Conservation (phyloP, 345 rosid genomes). For the Boechera stricta region DNA sequence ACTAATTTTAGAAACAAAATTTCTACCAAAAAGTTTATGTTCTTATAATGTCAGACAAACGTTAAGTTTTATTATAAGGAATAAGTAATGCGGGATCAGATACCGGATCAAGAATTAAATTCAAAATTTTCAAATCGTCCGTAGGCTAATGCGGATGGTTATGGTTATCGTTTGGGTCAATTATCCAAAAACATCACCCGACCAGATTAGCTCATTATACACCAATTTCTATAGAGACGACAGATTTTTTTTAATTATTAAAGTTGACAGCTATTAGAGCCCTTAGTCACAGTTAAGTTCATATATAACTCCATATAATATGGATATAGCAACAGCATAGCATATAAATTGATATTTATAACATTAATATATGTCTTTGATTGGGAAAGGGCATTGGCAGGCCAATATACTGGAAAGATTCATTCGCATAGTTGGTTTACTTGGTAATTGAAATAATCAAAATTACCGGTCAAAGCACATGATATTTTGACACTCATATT, state of each 20-base stretch:
- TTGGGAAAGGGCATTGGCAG: conserved; percentile 11
- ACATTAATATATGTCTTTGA: background rate
- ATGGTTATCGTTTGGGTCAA: background rate
- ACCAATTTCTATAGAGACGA: background rate
- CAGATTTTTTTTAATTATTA: background rate
- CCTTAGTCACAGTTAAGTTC: conserved; percentile 2
- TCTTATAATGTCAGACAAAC: too few relatives aligned
- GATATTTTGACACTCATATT: background rate
- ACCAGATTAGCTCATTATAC: background rate
- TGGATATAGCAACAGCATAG: conserved; percentile 6
- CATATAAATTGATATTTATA: background rate
- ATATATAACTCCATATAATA: conserved; percentile 5
- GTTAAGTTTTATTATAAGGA: background rate
- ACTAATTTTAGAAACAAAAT: too few relatives aligned
- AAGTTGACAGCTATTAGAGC: conserved; percentile 20
- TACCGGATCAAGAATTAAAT: background rate
- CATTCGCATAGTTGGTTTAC: conserved; percentile 30
- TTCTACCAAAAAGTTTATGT: too few relatives aligned
- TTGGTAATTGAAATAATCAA: conserved; percentile 6
- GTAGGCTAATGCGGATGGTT: background rate
- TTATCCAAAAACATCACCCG: background rate
- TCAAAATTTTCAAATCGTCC: background rate
- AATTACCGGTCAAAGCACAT: conserved; percentile 18
- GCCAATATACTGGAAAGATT: conserved; percentile 37
- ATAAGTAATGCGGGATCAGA: background rate